These are phyloP conservation scores for Tephrocybe sp. DNA, from an alignment of 768 basidiomycete species.

Conservation along the genomic window DNA sequence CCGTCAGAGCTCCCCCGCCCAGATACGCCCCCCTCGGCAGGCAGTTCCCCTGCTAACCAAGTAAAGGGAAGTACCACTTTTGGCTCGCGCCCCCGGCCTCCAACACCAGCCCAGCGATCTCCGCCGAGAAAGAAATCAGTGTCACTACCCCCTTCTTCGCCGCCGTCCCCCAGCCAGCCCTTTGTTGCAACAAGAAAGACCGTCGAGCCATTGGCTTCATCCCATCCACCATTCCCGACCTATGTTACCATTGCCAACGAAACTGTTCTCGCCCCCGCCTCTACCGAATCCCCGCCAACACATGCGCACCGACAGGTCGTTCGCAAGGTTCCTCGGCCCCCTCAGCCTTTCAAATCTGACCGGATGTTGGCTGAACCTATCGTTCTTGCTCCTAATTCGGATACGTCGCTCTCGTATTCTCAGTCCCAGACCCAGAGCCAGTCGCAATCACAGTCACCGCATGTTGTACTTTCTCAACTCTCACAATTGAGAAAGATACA, in stretches of 20 bases:
- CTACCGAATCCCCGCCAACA: constrained; percentile 3
- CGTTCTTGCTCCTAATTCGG: constrained; percentile 58
- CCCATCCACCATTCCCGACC: constrained; percentile 6
- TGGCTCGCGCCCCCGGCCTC: constrained; percentile 24
- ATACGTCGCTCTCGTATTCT: constrained; percentile 42
- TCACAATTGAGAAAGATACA: constrained; percentile 7
- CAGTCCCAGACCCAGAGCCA: constrained; percentile 36
- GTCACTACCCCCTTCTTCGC: constrained; percentile 2
- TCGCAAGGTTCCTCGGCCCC: constrained; percentile 50
- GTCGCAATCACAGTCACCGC: constrained; percentile 27
- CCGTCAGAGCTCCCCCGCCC: constrained; percentile 3
- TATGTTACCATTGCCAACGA: constrained; percentile 9
- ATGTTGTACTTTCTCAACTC: constrained; percentile 18
- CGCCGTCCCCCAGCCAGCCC: not conserved
- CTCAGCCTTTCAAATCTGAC: constrained; percentile 26
- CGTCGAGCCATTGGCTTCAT: constrained; percentile 1
- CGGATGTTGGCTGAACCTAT: constrained; percentile 32
- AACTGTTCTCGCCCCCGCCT: constrained; percentile 8
- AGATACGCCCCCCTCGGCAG: no score
- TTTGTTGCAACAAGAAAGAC: not conserved
- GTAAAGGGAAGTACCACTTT: not conserved
- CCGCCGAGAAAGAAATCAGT: not conserved
- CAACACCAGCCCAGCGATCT: constrained; percentile 35
- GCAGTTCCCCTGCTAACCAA: not conserved
- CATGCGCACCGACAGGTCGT: constrained; percentile 26